A percentile compares a stretch with the other conserved stretches of the same genome.
These are phyloP conservation scores for Cnidoscolus chayamansa DNA, from an alignment of 441 rosid species.

Conservation along the genomic window DNA sequence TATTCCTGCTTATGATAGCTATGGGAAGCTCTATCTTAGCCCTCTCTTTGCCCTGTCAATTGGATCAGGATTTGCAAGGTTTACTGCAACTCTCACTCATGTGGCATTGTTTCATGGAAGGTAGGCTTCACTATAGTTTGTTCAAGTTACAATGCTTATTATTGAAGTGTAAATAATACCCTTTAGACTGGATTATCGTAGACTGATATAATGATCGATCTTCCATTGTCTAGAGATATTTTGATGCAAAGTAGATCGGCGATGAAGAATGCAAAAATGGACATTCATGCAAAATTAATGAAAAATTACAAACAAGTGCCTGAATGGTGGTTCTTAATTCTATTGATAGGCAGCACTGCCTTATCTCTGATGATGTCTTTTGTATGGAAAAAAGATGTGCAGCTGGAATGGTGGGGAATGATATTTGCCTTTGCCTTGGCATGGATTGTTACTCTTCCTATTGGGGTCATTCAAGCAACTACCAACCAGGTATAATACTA, in stretches of 20 bases:
- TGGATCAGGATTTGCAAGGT: constrained; percentile 86
- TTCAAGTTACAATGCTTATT: background rate
- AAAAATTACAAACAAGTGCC: constrained; percentile 80
- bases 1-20: constrained; percentile 57
- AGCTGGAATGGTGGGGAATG: constrained; percentile 98
- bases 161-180: background rate
- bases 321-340: constrained; percentile 74
- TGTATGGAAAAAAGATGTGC: constrained; percentile 72
- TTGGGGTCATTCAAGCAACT: constrained; percentile 99
- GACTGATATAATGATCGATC: constrained; percentile 1
- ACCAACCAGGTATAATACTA: constrained; percentile 70
- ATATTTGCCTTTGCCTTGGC: constrained; percentile 84
- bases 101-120: constrained; percentile 91
- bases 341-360: constrained; percentile 56
- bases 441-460: constrained; percentile 88
- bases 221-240: constrained; percentile 61
- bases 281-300: constrained; percentile 79
- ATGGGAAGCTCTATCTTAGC: constrained; percentile 83
- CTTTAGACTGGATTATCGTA: background rate
- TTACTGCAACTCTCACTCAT: constrained; percentile 82
- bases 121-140: constrained; percentile 30
- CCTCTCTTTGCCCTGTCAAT: constrained; percentile 85
- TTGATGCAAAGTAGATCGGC: constrained; percentile 79
- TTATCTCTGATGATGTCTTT: constrained; percentile 70
- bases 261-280: constrained; percentile 62